Conservation (phyloP, 371 early-diverging fungal species). For the Mortierella sp. region DNA sequence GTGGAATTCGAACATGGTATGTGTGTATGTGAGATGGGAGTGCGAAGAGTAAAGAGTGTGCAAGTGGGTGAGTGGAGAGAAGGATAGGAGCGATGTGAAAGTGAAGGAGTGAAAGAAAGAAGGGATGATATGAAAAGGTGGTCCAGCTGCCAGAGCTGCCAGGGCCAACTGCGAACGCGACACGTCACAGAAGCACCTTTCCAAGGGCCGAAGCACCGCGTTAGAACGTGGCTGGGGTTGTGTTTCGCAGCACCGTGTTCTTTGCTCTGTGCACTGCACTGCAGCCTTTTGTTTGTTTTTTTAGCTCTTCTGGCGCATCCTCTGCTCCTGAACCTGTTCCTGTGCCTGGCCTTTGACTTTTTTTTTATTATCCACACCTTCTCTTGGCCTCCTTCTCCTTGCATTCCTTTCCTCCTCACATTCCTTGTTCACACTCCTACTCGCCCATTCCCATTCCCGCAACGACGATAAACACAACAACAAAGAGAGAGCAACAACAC, state of each 20-base stretch:
- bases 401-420: background rate
- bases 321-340: background rate
- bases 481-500: background rate
- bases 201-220: background rate
- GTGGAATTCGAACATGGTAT: constrained; percentile 50
- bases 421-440: background rate
- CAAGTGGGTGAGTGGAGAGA: background rate
- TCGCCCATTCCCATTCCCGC: background rate
- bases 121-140: background rate
- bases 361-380: background rate
- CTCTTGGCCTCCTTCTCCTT: background rate
- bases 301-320: background rate
- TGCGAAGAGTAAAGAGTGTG: background rate
- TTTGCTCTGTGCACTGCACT: background rate
- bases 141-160: background rate
- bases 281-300: background rate
- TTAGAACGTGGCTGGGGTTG: background rate
- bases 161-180: background rate
- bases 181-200: constrained; percentile 7
- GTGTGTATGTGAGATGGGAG: background rate
- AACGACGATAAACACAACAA: background rate
- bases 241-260: background rate
- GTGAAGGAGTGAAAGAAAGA: background rate
- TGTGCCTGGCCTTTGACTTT: background rate
- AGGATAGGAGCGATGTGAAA: background rate